Base-by-base conservation (phyloP, 2,329 filamentous ascomycete species). In the Graphilbum fragrans region DNA sequence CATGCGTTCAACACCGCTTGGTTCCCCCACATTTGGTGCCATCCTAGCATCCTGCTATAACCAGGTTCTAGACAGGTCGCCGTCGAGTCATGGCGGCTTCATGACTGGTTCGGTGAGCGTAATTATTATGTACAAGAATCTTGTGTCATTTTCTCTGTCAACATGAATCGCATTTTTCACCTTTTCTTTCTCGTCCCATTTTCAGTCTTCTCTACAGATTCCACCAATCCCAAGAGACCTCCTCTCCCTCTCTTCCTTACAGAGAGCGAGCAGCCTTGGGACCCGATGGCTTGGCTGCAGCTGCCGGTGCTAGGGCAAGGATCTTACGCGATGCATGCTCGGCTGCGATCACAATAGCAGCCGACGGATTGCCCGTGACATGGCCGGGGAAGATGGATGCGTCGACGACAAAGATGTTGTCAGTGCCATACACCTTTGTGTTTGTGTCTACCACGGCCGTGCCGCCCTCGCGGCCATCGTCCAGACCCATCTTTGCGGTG, bases 381-480 rank as follows among this genome's bases (percentile, higher is more conserved):
- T 75, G 65, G 42, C 73, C 72, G 0, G 74, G 73, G 56, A 75
- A 73, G 48, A 77, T 69, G 42, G 66, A 67, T 19, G 65, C 69
- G 48, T 75, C 72, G 2, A 74, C 65, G 12, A 73, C 64, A 52
- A 70, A 71, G 25, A 73, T 71, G 58, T 82, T 82, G 51, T 81
- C 74, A 0, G 73, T 82, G 31, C 77, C 78, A 51, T 74, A 82
- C 6, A 82, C 75, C 58, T 71, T 74, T 43, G 75, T 72, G 57
- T 82, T 64, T 11, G 66, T 55, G 49, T 82, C 78, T 1, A 82
- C 77, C 3, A 82, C 78, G 1, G 74, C 63, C 7, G 63, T 67
- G 16, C 77, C 75, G n/a, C 56, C 59, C 38, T 58, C 48, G 9
- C 70, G 67, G 16, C 72, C 73, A 37, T 74, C 69, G 42, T 74